Evolutionary conservation across 2,329 filamentous ascomycete genomes (phyloP), one percentile per base, ranked within the genome.

Genomic region (Trichocomaceae sp.): DNA sequence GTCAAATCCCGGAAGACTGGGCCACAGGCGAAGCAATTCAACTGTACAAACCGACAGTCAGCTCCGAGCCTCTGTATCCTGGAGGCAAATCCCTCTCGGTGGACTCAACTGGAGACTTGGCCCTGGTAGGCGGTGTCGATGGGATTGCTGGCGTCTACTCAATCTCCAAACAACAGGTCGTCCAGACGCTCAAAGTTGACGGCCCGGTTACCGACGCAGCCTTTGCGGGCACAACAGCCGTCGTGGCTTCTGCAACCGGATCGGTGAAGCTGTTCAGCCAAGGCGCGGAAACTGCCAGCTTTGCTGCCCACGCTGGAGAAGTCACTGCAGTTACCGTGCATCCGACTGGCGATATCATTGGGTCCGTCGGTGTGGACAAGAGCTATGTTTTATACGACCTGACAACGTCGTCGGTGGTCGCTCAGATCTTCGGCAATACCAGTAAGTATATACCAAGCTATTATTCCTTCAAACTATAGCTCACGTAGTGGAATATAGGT

Each of bases 381-480:
- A 92, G 87, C 70, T 90, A 95, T 66, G 83, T 91, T 1, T 83
- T 97, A 59, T 96, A 97, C 71, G 90, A 97, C 61, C 72, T 96
- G 39, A 71, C 79, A 19, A 78, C 77, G 3, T 78, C 83, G 66
- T 82, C 84, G 64, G 82, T 84, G 23, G 83, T 91, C 47, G 87
- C 85, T 53, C 89, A 92, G 62, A 83, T 91, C 42, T 93, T 86
- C 69, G 87, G 85, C 22, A 86, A 92, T 71, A 81, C 87, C 60
- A 82, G 90, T 93, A 82, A 73, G 86, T 41, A 17, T 41, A 57
- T 3, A 3, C 45, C 37, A 5, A 20, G 46, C 39, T 4, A 46
- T 17, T 17, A 19, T 13, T 6, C n/a, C 22, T 26, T 12, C 8
- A 12, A 56, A 41, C 26, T 29, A 6, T 47, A 6, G 54, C 50